Evolutionary conservation across 345 rosid species (phyloP), one percentile per base, ranked within the genome.

Genomic region (Eucalyptus cloeziana): DNA sequence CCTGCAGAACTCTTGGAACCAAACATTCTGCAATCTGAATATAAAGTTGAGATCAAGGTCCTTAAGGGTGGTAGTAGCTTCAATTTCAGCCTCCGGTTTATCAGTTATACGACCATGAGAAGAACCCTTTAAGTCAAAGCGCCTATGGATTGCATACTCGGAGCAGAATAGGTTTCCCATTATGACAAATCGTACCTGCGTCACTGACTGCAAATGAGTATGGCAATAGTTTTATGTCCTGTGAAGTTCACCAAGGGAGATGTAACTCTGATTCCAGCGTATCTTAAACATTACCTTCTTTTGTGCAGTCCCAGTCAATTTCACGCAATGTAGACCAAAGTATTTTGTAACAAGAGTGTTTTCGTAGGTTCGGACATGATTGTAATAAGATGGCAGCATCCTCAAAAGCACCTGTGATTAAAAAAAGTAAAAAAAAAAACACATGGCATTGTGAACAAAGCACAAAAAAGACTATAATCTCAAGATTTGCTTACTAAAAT

Each of bases 1-100:
- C 99, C 98, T 96, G 96, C 96, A 95, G 86, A 97, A 96, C 90
- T 97, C 99, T 93, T 94, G 97, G 93, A 94, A 97, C 98, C 99
- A 96, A 33, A 89, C 88, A 89, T 94, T 95, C 89, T 96, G 96
- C 80, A 98, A 88, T 15, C 99, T 91, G 88, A 97, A 96, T 50
- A 96, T 69, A 88, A 92, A 96, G 89, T 96, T 97, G 88, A 98
- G 96, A 93, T 98, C 99, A 56, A 98, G 99, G 91, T 98, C 99
- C 92, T 97, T 98, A 89, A 98, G 99, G 45, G 99, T 98, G 24
- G 96, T 95, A 33, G 94, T 95, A 60, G 97, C 95, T 91, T 98
- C 99, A n/a, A 98, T 95, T 88, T 95, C 99, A 49, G 97, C 90
- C 91, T 98, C 97, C 2, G 99, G 96, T 90, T 94, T 97, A 86